phyloP scores from a whole-genome alignment of 2,329 filamentous ascomycete genomes.

The Lanzia echinophila region DNA sequence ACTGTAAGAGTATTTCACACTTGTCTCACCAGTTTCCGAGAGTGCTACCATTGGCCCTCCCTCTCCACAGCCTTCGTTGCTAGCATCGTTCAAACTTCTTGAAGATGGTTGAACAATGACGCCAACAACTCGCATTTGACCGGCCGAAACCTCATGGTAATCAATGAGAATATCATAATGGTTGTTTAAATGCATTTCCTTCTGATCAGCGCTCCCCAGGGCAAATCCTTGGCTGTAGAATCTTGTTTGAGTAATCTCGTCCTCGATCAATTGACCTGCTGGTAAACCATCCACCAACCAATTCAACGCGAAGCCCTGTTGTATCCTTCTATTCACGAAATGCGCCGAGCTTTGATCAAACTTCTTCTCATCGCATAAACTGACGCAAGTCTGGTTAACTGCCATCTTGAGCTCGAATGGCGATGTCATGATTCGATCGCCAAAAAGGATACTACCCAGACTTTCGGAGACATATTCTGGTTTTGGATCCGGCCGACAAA shows the following conservation, averaged over 20 bases:
- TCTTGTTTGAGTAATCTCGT: constrained; percentile 66
- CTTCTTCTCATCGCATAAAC: constrained; percentile 62
- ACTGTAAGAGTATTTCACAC: constrained; percentile 84
- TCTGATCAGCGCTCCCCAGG: constrained; percentile 56
- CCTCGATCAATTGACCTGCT: constrained; percentile 75
- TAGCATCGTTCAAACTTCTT: constrained; percentile 44
- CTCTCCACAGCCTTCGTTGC: constrained; percentile 52
- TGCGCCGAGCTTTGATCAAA: constrained; percentile 59
- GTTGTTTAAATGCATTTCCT: constrained; percentile 69
- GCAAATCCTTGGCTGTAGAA: constrained; percentile 93
- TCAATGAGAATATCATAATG: constrained; percentile 94
- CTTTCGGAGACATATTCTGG: constrained; percentile 79
- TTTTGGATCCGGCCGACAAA: constrained; percentile 74
- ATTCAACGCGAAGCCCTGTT: constrained; percentile 83
- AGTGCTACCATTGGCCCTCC: constrained; percentile 55
- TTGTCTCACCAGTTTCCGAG: constrained; percentile 50
- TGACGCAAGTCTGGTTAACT: constrained; percentile 80
- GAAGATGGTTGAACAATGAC: constrained; percentile 83
- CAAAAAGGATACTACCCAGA: constrained; percentile 92
- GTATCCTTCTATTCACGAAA: constrained; percentile 79
- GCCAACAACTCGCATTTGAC: constrained; percentile 82
- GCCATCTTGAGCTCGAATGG: constrained; percentile 85
- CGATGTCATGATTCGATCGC: constrained; percentile 95
- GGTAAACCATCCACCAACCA: constrained; percentile 94
- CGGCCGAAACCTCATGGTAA: constrained; percentile 70